phyloP scores from a whole-genome alignment of 768 basidiomycete genomes.

The Butyriboletus loyo region DNA sequence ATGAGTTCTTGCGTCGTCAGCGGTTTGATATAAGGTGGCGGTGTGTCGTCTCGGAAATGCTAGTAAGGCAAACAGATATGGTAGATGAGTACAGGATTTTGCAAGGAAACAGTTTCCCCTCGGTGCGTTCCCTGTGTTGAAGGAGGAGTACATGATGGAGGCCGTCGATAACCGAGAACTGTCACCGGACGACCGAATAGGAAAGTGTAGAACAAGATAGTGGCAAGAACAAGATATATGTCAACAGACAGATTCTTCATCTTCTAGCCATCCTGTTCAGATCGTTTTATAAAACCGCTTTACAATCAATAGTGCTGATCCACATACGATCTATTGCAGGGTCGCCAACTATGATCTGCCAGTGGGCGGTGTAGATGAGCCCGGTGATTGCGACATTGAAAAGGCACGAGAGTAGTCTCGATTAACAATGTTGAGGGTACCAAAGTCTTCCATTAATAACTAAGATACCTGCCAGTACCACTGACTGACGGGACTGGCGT shows the following conservation, averaged over 20 bases:
- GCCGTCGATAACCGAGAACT: neutral
- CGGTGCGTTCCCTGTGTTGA: constrained; percentile 17
- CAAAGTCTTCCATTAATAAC: too few species aligned
- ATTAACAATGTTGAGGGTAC: too few species aligned
- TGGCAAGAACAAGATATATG: neutral
- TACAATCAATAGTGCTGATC: too few species aligned
- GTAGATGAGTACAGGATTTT: constrained; percentile 52
- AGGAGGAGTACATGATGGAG: constrained; percentile 22
- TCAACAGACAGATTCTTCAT: neutral
- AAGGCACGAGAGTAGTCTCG: too few species aligned
- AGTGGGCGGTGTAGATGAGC: too few species aligned
- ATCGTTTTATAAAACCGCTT: too few species aligned
- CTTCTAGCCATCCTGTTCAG: neutral
- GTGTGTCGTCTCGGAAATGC: neutral
- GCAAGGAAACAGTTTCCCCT: constrained; percentile 31
- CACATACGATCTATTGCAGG: too few species aligned
- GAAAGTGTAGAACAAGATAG: constrained; percentile 2
- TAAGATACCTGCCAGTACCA: too few species aligned
- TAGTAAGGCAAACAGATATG: constrained; percentile 39
- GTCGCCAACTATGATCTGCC: too few species aligned
- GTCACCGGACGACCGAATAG: neutral
- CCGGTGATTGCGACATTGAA: too few species aligned
- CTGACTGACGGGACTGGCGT: too few species aligned
- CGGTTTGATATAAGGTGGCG: constrained; percentile 24
- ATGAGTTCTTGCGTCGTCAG: constrained; percentile 38